Percentiles rank a stretch among this genome's conserved stretches.
These are phyloP conservation scores for Fennellomyces sp. DNA, from an alignment of 371 early-diverging fungal genomes.

Conservation along the genomic window DNA sequence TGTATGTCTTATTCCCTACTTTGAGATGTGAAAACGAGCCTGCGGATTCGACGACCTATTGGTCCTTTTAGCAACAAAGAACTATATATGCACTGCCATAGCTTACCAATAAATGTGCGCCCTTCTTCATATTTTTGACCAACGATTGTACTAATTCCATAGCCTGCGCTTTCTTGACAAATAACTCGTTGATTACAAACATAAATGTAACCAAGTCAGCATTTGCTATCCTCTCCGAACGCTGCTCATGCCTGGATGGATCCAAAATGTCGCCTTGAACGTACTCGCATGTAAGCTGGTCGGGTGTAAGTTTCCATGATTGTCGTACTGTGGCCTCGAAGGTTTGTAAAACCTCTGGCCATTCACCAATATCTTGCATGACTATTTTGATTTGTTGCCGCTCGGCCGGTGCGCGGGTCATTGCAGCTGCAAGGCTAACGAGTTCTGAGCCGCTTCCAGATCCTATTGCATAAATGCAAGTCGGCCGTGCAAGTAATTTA, in stretches of 20 bases:
- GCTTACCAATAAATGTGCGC: constrained; percentile 74
- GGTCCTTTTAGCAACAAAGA: no score
- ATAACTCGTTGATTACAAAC: constrained; percentile 92
- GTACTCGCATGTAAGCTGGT: constrained; percentile 38
- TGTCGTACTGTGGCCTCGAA: constrained; percentile 35
- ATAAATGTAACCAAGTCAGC: constrained; percentile 83
- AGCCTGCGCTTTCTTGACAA: constrained; percentile 76
- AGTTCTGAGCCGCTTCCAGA: constrained; percentile 90
- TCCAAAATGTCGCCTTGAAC: constrained; percentile 51
- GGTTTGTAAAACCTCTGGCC: constrained; percentile 39
- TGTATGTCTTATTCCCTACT: constrained; percentile 78
- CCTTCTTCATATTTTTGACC: constrained; percentile 66
- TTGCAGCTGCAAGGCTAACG: constrained; percentile 79
- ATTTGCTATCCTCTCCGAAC: constrained; percentile 48
- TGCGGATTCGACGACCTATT: constrained; percentile 90
- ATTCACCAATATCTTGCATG: constrained; percentile 80
- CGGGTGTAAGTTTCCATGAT: constrained; percentile 31
- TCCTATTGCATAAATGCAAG: constrained; percentile 70
- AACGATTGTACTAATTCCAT: constrained; percentile 75
- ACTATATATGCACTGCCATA: no score
- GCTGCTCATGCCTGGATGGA: constrained; percentile 20
- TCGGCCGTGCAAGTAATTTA: constrained; percentile 41
- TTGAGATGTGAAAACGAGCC: constrained; percentile 90
- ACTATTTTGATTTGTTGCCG: constrained; percentile 51
- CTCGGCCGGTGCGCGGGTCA: constrained; percentile 53